Base-by-base conservation (phyloP, 2,329 filamentous ascomycete genomes). In the Paecilomyces dactylethromorphus region DNA sequence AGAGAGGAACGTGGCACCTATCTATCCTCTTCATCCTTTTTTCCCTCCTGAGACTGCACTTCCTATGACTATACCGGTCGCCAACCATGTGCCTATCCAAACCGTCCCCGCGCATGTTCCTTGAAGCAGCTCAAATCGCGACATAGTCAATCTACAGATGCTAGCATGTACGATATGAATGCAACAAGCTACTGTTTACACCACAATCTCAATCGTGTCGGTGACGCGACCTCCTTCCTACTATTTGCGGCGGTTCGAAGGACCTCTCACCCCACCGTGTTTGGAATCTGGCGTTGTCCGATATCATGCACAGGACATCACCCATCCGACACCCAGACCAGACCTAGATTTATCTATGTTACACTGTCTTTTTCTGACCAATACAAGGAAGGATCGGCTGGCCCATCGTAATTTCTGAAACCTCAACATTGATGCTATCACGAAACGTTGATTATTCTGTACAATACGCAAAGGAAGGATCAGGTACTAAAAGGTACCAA, bases 21-120 rank as follows among this genome's bases (percentile, higher is more conserved):
- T 94, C 64, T 96, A 94, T 71, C 83, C 91, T 1, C 79, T 97
- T 50, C 91, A 95, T 70, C 90, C 91, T 0, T 80, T 83, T 63
- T 82, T 83, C 66, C 69, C 74, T 6, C 65, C 70, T 49, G 65
- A 64, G 12, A 65, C 64, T 39, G 61, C 59, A 26, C 58, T 72
- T 26, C 62, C 69, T 56, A 69, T 69, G 53, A 62, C 69, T 3
- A 60, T 64, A 29, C 71, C 71, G 6, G 67, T 65, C 10, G 60
- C 64, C 6, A 69, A 72, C 35, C 56, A 67, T 1, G 65, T 73
- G 54, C 64, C 5, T 6, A 3, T 21, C 21, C 18, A 49, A 29
- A 58, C 29, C 26, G 33, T 39, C 53, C 49, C 35, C n/a, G n/a
- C 22, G 11, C 11, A 5, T 29, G 12, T 22, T 18, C 39, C 39